phyloP scores from a whole-genome alignment of 257 asterid species.

The Solanum etuberosum region DNA sequence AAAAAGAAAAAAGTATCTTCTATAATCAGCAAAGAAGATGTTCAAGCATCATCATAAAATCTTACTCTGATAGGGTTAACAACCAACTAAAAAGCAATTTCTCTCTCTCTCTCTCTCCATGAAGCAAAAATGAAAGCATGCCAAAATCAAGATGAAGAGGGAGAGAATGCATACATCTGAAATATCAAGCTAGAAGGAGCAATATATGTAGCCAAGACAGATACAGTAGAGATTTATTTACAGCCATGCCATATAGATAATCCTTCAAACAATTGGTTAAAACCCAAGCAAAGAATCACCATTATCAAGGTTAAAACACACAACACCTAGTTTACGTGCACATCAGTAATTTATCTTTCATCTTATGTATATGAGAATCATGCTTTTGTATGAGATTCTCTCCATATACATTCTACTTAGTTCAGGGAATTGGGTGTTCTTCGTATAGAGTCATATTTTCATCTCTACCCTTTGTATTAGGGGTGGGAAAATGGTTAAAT shows the following conservation, averaged over 20 bases:
- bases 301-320: neutral
- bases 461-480: neutral
- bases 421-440: neutral
- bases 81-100: neutral
- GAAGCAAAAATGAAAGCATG: neutral
- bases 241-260: neutral
- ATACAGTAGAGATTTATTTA: neutral
- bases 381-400: neutral
- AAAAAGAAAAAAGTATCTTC: neutral
- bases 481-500: neutral
- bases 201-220: neutral
- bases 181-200: neutral
- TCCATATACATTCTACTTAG: neutral
- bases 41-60: neutral
- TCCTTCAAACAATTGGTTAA: neutral
- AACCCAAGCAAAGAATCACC: neutral
- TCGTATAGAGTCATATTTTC: neutral
- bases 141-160: neutral
- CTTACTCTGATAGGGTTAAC: neutral
- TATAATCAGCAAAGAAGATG: neutral
- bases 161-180: neutral
- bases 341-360: neutral
- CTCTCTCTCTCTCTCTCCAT: neutral
- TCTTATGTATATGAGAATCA: neutral
- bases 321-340: neutral